These are phyloP conservation scores for Phytophthora ramorum DNA, from an alignment of 352 stramenopile species.

Conservation along the genomic window DNA sequence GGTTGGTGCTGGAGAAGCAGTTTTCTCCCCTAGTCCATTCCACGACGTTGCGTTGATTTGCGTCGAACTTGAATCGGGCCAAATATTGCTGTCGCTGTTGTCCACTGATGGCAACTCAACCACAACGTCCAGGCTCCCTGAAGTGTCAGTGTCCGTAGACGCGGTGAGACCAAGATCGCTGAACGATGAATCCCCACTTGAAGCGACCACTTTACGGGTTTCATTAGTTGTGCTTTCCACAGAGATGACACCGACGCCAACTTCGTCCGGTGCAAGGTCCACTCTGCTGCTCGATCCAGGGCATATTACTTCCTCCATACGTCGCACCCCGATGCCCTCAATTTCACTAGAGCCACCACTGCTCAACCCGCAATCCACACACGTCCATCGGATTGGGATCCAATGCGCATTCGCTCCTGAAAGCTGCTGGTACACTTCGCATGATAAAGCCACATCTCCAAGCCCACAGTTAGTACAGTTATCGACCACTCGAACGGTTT, in stretches of 20 bases:
- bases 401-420: background rate
- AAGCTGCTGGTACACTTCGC: conserved; percentile 5
- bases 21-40: conserved; percentile 9
- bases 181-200: conserved; percentile 1
- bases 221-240: background rate
- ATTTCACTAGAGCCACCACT: background rate
- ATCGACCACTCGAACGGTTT: conserved; percentile 27
- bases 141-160: conserved; percentile 1
- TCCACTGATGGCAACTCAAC: conserved; percentile 1
- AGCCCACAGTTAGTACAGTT: conserved; percentile 11
- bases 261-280: background rate
- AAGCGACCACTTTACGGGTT: background rate
- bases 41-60: conserved; percentile 1
- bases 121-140: conserved; percentile 1
- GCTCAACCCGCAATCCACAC: conserved; percentile 19
- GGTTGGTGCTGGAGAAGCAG: background rate
- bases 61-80: background rate
- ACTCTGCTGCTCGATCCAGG: background rate
- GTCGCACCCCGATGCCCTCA: background rate
- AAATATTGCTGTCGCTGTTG: conserved; percentile 8
- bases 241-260: background rate
- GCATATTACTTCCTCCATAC: background rate
- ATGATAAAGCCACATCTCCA: conserved; percentile 26
- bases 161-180: conserved; percentile 4
- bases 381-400: conserved; percentile 33